Evolutionary conservation across 2,329 filamentous ascomycete genomes (phyloP), one percentile per base, ranked within the genome.

Genomic region (Capronia epimyces): DNA sequence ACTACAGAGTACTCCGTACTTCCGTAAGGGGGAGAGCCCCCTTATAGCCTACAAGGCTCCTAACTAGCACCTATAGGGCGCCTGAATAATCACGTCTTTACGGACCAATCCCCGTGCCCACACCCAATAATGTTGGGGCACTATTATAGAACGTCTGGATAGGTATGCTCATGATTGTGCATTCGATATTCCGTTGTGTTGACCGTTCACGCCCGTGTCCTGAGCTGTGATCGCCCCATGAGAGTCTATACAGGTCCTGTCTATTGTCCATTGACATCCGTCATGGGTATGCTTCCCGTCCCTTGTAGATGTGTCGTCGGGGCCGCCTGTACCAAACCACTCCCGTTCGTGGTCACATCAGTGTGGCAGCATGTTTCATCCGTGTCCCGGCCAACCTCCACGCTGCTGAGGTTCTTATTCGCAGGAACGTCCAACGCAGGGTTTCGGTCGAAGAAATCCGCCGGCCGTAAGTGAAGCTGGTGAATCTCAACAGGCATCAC

Each of bases 361-460:
- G 25, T 31, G 9, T 55, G 45, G 31, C 53, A 55, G 37, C 53
- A 55, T 22, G 50, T 40, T 15, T 45, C 49, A 43, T 52, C 52
- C n/a, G 41, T 20, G 6, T 34, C 49, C 16, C 53, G 43, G 20
- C 51, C 61, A 36, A 60, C 55, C 22, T 58, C 49, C 15, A 64
- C 62, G 42, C 60, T 63, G 21, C 52, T 52, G 18, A 43, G 41
- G 36, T 69, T 69, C 58, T 65, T 66, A 37, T 58, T 64, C 8
- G 67, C 69, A 2, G 75, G 75, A 15, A 79, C 75, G 63, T 79
- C 75, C 40, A 78, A 67, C 3, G 72, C 71, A 0, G 76, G 76
- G 43, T 79, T 79, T 16, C 63, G 67, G 3, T 67, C 69, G 55
- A 79, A 79, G 66, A 79, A 79, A 57, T 79, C 75, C 10, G 71